phyloP scores from a whole-genome alignment of 1,284 basidiomycete genomes.

The Puccinia triticina region DNA sequence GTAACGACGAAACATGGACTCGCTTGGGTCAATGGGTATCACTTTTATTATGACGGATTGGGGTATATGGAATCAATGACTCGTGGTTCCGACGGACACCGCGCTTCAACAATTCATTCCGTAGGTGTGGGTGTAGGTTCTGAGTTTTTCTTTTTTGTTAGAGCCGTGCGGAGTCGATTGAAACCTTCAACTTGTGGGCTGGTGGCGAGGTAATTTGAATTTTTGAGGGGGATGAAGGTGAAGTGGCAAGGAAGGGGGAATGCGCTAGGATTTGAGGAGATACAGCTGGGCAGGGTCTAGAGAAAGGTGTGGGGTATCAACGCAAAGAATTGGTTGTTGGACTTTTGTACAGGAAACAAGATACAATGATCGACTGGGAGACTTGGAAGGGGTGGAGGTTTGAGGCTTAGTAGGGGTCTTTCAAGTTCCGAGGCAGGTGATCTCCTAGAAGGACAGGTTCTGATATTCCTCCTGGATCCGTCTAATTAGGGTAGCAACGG shows the following conservation, averaged over 20 bases:
- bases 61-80: not conserved
- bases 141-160: not conserved
- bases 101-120: conserved; percentile 19
- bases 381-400: not conserved
- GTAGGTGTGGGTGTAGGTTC: not conserved
- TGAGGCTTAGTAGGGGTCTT: conserved; percentile 26
- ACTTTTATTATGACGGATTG: conserved; percentile 16
- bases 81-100: not conserved
- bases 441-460: not conserved
- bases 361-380: conserved; percentile 14
- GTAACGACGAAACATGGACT: not conserved
- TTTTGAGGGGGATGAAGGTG: not conserved
- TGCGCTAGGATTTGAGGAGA: not conserved
- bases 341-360: conserved; percentile 28
- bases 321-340: not conserved
- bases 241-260: not conserved
- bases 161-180: not conserved
- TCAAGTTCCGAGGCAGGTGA: not conserved
- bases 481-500: conserved; percentile 17
- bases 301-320: not conserved
- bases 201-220: not conserved
- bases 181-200: not conserved
- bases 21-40: not conserved
- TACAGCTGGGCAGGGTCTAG: not conserved
- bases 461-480: conserved; percentile 26